These are phyloP conservation scores for Przewalskia tangutica DNA, from an alignment of 257 asterid species.

Conservation along the genomic window DNA sequence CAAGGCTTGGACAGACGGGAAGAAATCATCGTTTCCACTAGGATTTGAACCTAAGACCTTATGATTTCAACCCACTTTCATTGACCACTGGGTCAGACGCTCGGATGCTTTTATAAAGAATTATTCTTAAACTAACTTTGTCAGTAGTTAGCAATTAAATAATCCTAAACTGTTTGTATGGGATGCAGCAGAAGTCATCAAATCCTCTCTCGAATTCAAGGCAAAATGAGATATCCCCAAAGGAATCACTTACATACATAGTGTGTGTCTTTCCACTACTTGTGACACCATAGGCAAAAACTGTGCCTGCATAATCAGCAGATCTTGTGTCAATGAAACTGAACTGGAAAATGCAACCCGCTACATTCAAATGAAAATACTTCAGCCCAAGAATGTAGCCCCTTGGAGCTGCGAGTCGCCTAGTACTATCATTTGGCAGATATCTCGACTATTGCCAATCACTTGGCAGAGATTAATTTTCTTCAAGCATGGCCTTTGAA, in stretches of 20 bases:
- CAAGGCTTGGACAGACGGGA: background rate
- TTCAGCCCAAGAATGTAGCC: background rate
- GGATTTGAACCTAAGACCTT: background rate
- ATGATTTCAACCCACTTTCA: background rate
- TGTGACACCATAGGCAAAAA: conserved; percentile 99
- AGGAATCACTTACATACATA: conserved; percentile 75
- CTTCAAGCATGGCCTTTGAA: background rate
- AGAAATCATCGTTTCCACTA: background rate
- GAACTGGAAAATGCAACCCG: background rate
- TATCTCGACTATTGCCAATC: background rate
- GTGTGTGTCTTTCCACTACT: conserved; percentile 99
- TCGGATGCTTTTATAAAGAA: background rate
- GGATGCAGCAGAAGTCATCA: background rate
- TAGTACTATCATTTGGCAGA: background rate
- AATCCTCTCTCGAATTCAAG: background rate
- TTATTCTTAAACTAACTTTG: background rate
- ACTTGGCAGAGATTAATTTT: background rate
- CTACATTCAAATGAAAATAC: background rate
- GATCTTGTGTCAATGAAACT: conserved; percentile 7
- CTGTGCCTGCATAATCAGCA: conserved; percentile 69
- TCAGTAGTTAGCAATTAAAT: background rate
- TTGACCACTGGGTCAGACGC: background rate
- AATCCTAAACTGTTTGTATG: background rate
- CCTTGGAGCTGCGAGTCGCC: background rate
- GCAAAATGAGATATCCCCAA: conserved; percentile 8